A percentile compares a stretch with the other conserved stretches of the same genome.
Evolutionary conservation across 2,329 filamentous ascomycete species (phyloP).

Genomic region (Chaetomium strumarium): DNA sequence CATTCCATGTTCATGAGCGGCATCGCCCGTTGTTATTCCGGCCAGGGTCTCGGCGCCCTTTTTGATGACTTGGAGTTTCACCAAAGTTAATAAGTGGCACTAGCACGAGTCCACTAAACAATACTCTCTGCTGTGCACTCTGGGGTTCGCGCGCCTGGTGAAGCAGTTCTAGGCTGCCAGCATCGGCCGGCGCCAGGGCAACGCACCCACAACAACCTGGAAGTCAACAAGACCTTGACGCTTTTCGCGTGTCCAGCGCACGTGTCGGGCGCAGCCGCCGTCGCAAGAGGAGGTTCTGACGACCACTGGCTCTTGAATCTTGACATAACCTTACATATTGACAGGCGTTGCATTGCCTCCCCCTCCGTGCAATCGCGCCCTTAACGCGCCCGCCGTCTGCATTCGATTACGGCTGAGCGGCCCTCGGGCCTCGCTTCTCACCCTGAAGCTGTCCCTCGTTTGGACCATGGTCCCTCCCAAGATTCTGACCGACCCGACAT

Average conservation of each 20-base stretch:
- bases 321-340: not conserved
- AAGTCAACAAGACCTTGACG: not conserved
- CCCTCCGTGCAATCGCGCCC: not conserved
- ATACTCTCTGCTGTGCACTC: not conserved
- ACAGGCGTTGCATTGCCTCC: constrained; percentile 2
- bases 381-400: constrained; percentile 14
- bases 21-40: not conserved
- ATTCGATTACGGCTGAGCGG: constrained; percentile 1
- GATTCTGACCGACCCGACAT: not conserved
- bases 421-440: not conserved
- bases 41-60: not conserved
- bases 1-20: not conserved
- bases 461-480: constrained; percentile 9
- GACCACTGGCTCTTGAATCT: not conserved
- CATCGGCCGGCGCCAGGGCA: not conserved
- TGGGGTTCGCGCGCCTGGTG: constrained; percentile 3
- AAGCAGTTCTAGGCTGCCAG: constrained; percentile 5
- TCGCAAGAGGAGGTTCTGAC: not conserved
- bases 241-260: constrained; percentile 1
- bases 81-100: constrained; percentile 6
- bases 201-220: not conserved
- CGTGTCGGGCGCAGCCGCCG: not conserved
- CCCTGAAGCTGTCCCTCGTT: constrained; percentile 22
- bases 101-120: not conserved
- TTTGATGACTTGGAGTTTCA: constrained; percentile 5